Percentiles rank a stretch among this genome's conserved stretches.
Evolutionary conservation across 306 rosid species (phyloP).

Genomic region (Ziziphus jujuba): DNA sequence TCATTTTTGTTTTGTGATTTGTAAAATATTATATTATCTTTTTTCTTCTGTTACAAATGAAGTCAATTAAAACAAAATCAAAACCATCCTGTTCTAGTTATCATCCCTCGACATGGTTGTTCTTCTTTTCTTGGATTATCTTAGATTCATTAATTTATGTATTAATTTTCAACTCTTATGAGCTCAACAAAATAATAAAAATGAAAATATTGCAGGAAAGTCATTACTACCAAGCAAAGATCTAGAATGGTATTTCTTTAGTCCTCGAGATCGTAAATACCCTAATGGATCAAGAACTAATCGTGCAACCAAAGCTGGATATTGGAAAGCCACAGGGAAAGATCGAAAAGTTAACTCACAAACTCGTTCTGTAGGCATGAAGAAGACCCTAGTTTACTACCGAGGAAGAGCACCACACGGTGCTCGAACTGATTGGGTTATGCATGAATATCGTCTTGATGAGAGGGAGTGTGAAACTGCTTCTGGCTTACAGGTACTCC

Average conservation of each 20-base stretch:
- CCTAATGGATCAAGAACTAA: constrained; percentile 97
- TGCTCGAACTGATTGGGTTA: constrained; percentile 81
- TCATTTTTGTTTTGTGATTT: too few relatives aligned
- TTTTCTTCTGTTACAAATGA: too few relatives aligned
- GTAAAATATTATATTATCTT: too few relatives aligned
- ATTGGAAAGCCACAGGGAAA: constrained; percentile 97
- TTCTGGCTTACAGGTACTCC: constrained; percentile 62
- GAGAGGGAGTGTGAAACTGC: constrained; percentile 71
- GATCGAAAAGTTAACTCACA: constrained; percentile 81
- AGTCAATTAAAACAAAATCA: too few relatives aligned
- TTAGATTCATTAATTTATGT: too few relatives aligned
- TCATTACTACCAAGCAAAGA: constrained; percentile 91
- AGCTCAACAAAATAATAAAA: background rate
- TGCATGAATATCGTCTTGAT: constrained; percentile 95
- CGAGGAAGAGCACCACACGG: constrained; percentile 96
- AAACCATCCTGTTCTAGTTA: too few relatives aligned
- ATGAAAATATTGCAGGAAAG: constrained; percentile 47
- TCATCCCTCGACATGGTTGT: too few relatives aligned
- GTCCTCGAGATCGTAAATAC: constrained; percentile 85
- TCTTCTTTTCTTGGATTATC: too few relatives aligned
- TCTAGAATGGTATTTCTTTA: constrained; percentile 94
- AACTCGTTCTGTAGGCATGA: constrained; percentile 69
- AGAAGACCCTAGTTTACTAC: constrained; percentile 94
- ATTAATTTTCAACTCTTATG: background rate
- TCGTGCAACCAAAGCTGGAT: constrained; percentile 86